A percentile compares a stretch with the other conserved stretches of the same genome.
Evolutionary conservation across 1,284 basidiomycete species (phyloP).

Genomic region (Ustilago esculenta): DNA sequence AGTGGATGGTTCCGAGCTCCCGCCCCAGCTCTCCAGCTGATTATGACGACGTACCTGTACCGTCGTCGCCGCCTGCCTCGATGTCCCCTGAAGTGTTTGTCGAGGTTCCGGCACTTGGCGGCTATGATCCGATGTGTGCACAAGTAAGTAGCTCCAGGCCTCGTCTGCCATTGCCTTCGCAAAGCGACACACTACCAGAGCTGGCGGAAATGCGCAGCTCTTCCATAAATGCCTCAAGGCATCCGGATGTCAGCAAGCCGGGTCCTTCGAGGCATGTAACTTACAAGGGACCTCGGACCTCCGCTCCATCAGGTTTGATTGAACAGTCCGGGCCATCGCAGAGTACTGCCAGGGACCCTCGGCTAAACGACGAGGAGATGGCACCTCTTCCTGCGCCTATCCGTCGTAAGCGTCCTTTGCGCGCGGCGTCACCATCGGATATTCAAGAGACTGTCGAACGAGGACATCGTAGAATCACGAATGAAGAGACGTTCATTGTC

Average conservation of each 20-base stretch:
- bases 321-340: neutral
- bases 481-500: slow-evolving; percentile 8
- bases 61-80: slow-evolving; percentile 12
- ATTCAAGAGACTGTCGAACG: neutral
- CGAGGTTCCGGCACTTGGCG: slow-evolving; percentile 16
- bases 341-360: slow-evolving; percentile 1
- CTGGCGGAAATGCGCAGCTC: slow-evolving; percentile 19
- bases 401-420: slow-evolving; percentile 23
- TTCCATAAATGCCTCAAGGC: slow-evolving; percentile 1
- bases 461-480: no score
- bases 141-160: neutral
- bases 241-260: neutral
- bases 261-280: slow-evolving; percentile 7
- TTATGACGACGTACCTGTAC: slow-evolving; percentile 13
- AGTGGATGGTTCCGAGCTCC: slow-evolving; percentile 41
- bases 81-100: slow-evolving; percentile 19
- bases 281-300: slow-evolving; percentile 25
- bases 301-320: neutral
- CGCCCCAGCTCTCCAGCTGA: slow-evolving; percentile 40
- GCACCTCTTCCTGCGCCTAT: slow-evolving; percentile 1
- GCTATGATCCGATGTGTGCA: neutral
- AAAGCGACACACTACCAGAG: slow-evolving; percentile 26
- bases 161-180: slow-evolving; percentile 28
- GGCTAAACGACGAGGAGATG: slow-evolving; percentile 12
- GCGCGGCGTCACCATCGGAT: slow-evolving; percentile 19